Evolutionary conservation across 1,139 yeast genomes (phyloP).

Genomic region (Lodderomyces beijingensis): DNA sequence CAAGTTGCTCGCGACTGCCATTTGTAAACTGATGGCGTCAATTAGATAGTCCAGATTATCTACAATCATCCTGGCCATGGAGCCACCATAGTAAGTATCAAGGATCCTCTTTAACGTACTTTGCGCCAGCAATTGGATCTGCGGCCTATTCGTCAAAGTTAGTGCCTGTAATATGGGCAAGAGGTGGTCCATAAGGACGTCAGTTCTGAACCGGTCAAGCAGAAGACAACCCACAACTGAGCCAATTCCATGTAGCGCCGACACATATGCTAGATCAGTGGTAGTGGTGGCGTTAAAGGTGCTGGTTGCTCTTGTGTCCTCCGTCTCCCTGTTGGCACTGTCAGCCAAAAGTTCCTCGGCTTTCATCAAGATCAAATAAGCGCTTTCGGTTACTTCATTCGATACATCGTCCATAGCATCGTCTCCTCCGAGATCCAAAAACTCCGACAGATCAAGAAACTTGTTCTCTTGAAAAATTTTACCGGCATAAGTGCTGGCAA

Average conservation of each 20-base stretch:
- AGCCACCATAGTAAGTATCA: conserved; percentile 49
- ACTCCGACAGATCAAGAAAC: conserved; percentile 24
- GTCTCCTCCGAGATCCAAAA: conserved; percentile 20
- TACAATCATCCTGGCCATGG: conserved; percentile 50
- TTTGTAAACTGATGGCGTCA: conserved; percentile 65
- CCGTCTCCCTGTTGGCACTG: conserved; percentile 1
- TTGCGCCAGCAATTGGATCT: conserved; percentile 30
- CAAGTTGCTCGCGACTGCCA: conserved; percentile 59
- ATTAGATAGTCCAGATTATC: conserved; percentile 77
- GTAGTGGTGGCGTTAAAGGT: conserved; percentile 4
- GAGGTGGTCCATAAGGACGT: conserved; percentile 29
- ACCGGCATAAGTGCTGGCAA: conserved; percentile 20
- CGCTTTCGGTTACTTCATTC: conserved; percentile 14
- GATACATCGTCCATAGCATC: conserved; percentile 12
- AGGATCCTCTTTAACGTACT: conserved; percentile 38
- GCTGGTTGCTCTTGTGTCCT: neutral
- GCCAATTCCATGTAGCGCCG: conserved; percentile 31
- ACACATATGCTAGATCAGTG: conserved; percentile 22
- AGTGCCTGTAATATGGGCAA: conserved; percentile 33
- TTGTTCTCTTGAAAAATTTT: conserved; percentile 4
- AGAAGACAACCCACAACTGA: conserved; percentile 20
- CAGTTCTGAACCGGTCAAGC: conserved; percentile 26
- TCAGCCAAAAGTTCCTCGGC: conserved; percentile 24
- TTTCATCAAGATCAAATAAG: conserved; percentile 21
- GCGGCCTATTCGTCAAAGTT: conserved; percentile 25